phyloP scores from a whole-genome alignment of 2,329 filamentous ascomycete species.

The Mycosphaerella arachidis region DNA sequence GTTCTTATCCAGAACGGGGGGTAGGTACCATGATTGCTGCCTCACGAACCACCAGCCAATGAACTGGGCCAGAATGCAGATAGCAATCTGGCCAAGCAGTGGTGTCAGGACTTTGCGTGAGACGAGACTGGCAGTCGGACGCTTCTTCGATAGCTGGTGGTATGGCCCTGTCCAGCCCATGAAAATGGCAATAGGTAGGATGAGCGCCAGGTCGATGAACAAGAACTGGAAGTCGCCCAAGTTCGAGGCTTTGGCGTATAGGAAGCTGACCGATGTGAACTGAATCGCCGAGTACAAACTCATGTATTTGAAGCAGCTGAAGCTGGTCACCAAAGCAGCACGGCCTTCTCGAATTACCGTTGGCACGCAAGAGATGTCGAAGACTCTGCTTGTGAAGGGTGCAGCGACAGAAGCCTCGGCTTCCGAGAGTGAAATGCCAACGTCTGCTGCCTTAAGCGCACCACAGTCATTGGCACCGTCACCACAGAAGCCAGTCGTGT shows the following conservation, averaged over 20 bases:
- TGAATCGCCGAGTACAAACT: slow-evolving; percentile 98
- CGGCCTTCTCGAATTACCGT: slow-evolving; percentile 90
- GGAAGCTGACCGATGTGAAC: slow-evolving; percentile 93
- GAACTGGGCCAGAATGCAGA: slow-evolving; percentile 74
- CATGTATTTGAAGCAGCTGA: slow-evolving; percentile 99
- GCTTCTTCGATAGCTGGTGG: slow-evolving; percentile 70
- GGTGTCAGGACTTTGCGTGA: slow-evolving; percentile 88
- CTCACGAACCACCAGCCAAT: slow-evolving; percentile 70
- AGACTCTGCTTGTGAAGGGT: slow-evolving; percentile 90
- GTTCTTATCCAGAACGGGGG: slow-evolving; percentile 70
- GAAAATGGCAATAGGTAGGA: slow-evolving; percentile 93
- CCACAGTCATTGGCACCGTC: slow-evolving; percentile 98
- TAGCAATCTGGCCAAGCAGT: slow-evolving; percentile 77
- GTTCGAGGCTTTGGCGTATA: slow-evolving; percentile 91
- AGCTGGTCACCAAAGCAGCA: slow-evolving; percentile 93
- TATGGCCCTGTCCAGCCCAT: slow-evolving; percentile 97
- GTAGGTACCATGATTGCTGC: slow-evolving; percentile 78
- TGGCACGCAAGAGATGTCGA: slow-evolving; percentile 93
- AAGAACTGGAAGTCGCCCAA: slow-evolving; percentile 97
- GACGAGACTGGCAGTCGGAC: slow-evolving; percentile 87
- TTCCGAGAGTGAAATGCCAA: slow-evolving; percentile 94
- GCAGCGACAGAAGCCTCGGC: slow-evolving; percentile 98
- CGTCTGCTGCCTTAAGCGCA: slow-evolving; percentile 92
- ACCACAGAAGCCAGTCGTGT: slow-evolving; percentile 92
- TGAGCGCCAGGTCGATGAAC: slow-evolving; percentile 88